Evolutionary conservation across 306 rosid genomes (phyloP).

Genomic region (Cicer judaicum): DNA sequence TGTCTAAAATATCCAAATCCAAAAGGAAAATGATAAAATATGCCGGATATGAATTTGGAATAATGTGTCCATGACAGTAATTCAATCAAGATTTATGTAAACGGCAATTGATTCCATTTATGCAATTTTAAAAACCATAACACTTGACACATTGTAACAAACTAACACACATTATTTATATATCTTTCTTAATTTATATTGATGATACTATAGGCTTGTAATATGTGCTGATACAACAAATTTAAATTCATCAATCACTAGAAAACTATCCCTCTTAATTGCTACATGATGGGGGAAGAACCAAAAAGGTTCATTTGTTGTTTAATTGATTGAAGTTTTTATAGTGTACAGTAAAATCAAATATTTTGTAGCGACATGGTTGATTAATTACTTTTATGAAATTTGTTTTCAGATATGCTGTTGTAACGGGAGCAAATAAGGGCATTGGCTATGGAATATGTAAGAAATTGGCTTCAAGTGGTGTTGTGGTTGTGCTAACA

Average conservation of each 20-base stretch:
- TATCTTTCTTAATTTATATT: neutral
- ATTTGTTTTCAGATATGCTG: conserved; percentile 49
- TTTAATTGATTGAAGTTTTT: neutral
- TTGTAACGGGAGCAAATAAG: conserved; percentile 55
- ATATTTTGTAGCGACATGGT: conserved; percentile 3
- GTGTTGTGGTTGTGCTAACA: conserved; percentile 46
- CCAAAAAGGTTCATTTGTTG: conserved; percentile 29
- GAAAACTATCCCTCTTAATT: neutral
- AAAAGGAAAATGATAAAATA: neutral
- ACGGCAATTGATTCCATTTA: conserved; percentile 47
- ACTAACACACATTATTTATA: conserved; percentile 14
- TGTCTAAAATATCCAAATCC: conserved; percentile 38
- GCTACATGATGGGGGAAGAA: conserved; percentile 35
- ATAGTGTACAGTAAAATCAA: neutral
- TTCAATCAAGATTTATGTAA: conserved; percentile 14
- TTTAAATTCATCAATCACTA: neutral
- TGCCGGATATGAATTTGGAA: conserved; percentile 4
- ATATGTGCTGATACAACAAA: neutral
- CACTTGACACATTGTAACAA: conserved; percentile 24
- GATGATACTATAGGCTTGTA: conserved; percentile 28
- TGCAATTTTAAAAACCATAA: conserved; percentile 7
- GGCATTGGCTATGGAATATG: conserved; percentile 52
- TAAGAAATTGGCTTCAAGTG: conserved; percentile 46
- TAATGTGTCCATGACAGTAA: neutral
- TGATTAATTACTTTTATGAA: conserved; percentile 14